These are phyloP conservation scores for Aspergillus avenaceus DNA, from an alignment of 495 filamentous ascomycete species.

Conservation along the genomic window DNA sequence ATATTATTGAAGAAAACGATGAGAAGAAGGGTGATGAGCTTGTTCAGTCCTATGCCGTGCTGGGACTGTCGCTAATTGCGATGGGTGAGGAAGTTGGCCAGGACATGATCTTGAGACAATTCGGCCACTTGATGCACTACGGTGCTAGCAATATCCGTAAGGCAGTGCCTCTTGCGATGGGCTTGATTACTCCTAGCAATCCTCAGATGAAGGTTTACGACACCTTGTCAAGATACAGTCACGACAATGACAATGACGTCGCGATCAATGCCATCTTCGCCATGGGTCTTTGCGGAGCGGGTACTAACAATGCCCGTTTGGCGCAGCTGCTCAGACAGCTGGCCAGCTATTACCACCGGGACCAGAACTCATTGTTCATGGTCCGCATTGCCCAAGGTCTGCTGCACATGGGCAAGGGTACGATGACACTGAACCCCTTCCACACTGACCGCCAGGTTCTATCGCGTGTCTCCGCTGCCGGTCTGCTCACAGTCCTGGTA, in stretches of 20 bases:
- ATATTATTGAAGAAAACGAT: constrained; percentile 90
- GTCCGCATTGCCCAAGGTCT: constrained; percentile 97
- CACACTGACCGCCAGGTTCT: constrained; percentile 96
- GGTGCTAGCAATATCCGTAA: constrained; percentile 95
- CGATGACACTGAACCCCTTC: constrained; percentile 91
- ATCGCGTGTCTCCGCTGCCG: constrained; percentile 84
- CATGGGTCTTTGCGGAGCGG: constrained; percentile 95
- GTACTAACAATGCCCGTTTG: constrained; percentile 95
- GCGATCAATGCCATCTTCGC: constrained; percentile 98
- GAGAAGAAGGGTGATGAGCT: constrained; percentile 92
- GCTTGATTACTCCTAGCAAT: constrained; percentile 91
- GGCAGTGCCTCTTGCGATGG: constrained; percentile 96
- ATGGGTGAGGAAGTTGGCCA: constrained; percentile 99
- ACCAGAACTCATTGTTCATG: constrained; percentile 96
- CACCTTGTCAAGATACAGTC: constrained; percentile 93
- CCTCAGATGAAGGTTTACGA: constrained; percentile 99
- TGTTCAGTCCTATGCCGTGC: constrained; percentile 90
- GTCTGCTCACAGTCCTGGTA: constrained; percentile 83
- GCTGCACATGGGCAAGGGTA: constrained; percentile 98
- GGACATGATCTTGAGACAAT: constrained; percentile 96
- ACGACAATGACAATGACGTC: constrained; percentile 99
- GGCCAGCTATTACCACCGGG: constrained; percentile 95
- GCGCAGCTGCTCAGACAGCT: constrained; percentile 92
- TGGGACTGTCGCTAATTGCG: constrained; percentile 88
- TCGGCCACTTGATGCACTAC: constrained; percentile 99